Evolutionary conservation across 495 filamentous ascomycete genomes (phyloP), one percentile per base, ranked within the genome.

Genomic region (Aspergillus conjunctus): DNA sequence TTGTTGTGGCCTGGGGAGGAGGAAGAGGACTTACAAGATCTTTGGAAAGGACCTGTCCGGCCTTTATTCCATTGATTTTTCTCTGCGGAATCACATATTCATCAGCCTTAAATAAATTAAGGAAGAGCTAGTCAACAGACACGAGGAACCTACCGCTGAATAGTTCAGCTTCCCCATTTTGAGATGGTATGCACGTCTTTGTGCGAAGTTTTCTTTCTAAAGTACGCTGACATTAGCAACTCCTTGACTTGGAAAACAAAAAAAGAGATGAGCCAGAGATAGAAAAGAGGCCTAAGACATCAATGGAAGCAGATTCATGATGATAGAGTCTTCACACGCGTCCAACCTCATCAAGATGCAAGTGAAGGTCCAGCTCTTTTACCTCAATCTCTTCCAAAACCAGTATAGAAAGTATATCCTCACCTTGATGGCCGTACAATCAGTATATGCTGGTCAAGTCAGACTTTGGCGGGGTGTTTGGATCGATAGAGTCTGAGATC

Each of bases 101-200:
- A 17, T 48, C 50, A 44, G 46, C 5, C 1, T 43, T 12, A 50
- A 9, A 7, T n/a, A 20, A 15, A 7, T 10, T 33, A 17, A 14
- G 49, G 11, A 15, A 18, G 3, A 20, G 12, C 4, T 32, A 21
- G 18, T 48, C 26, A 14, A 17, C 8, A 7, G 32, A 33, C 17
- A 12, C 9, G 22, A 51, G 26, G 32, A 44, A 54, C 75, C 58
- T 65, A 76, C 76, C 18, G 76, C 69, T 17, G 69, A 66, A 60
- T 79, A 79, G 44, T 69, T 77, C 9, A 77, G 55, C 46, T 67
- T 70, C n/a, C 67, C 75, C 76, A 79, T 79, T n/a, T 54, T 65
- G 53, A 33, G n/a, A 8, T 22, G 8, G 12, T 22, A 21, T 8
- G 22, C 31, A 7, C n/a, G 7, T 10, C 17, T 48, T 7, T 22